Evolutionary conservation across 2,329 filamentous ascomycete species (phyloP).

Genomic region (Periconia sp.): DNA sequence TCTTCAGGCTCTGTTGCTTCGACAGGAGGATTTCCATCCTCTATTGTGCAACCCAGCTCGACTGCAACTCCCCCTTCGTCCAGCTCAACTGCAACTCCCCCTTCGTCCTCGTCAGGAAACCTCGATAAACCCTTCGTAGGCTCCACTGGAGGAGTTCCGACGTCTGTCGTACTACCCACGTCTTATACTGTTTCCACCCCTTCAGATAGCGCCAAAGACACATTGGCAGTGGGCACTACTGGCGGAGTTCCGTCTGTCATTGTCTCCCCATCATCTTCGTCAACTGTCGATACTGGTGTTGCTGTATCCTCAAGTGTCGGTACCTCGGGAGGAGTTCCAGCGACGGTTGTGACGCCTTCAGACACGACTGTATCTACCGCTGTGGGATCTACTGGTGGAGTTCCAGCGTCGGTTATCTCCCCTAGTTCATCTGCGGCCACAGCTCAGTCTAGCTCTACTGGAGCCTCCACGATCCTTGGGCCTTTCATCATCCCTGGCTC

Average conservation of each 20-base stretch:
- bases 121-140: background rate
- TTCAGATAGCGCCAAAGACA: background rate
- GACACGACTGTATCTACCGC: too few species aligned
- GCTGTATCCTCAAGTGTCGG: conserved; percentile 9
- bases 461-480: conserved; percentile 8
- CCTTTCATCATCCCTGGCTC: conserved; percentile 23
- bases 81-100: background rate
- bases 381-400: conserved; percentile 23
- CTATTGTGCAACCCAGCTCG: conserved; percentile 5
- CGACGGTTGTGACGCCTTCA: conserved; percentile 1
- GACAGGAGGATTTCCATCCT: conserved; percentile 7
- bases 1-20: conserved; percentile 5
- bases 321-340: conserved; percentile 16
- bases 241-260: conserved; percentile 10
- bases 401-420: conserved; percentile 5
- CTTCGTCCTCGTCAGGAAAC: background rate
- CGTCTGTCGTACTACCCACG: conserved; percentile 5
- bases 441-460: background rate
- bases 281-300: background rate
- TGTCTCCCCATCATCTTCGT: conserved; percentile 9
- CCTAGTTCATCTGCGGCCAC: conserved; percentile 5
- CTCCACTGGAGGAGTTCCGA: conserved; percentile 4
- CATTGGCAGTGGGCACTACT: conserved; percentile 5
- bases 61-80: background rate
- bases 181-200: too few species aligned